Base-by-base conservation (phyloP, 1,284 basidiomycete species). In the Ustilago trichophora region DNA sequence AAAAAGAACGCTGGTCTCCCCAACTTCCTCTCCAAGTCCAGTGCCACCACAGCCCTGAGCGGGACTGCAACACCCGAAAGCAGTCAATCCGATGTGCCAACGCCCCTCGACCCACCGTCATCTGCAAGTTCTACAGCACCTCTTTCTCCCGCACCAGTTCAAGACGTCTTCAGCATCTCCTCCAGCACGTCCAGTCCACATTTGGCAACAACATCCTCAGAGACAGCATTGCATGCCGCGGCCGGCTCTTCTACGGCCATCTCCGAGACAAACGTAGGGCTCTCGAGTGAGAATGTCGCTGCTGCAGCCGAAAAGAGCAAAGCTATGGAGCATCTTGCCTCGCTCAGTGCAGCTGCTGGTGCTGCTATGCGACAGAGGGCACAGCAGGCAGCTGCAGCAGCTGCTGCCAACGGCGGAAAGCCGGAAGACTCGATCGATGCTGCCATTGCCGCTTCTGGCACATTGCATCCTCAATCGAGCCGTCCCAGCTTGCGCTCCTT, bases 271-370 rank as follows among this genome's bases (percentile, higher is more conserved):
- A 12, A 26, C 16, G 21, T 16, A 29, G 12, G 43, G n/a, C 25
- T 47, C n/a, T 42, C 50, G n/a, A 41, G 29, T 22, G 41, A 45
- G 26, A 42, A 37, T 9, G 24, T 15, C 19, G 11, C 37, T 26
- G 2, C 36, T 18, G 7, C 53, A 7, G 40, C 44, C 33, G 59
- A 69, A 16, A 65, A 65, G 50, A 71, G 68, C 50, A 71, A 71
- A 43, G 68, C 68, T 11, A 57, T 71, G 53, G 59, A 72, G 35
- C 70, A 68, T 26, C 55, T 73, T 11, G 58, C 70, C 16, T 75
- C 73, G 6, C 66, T 75, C 29, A 75, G 59, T 26, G 70, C 67
- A 6, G 70, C 73, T 9, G 62, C 70, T 27, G 70, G 70, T 15
- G 70, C 66, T 24, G 60, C 72, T 2, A 55, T 74, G 48, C 51